Evolutionary conservation across 495 filamentous ascomycete species (phyloP), one percentile per base, ranked within the genome.

Genomic region (Daldinia bambusicola): DNA sequence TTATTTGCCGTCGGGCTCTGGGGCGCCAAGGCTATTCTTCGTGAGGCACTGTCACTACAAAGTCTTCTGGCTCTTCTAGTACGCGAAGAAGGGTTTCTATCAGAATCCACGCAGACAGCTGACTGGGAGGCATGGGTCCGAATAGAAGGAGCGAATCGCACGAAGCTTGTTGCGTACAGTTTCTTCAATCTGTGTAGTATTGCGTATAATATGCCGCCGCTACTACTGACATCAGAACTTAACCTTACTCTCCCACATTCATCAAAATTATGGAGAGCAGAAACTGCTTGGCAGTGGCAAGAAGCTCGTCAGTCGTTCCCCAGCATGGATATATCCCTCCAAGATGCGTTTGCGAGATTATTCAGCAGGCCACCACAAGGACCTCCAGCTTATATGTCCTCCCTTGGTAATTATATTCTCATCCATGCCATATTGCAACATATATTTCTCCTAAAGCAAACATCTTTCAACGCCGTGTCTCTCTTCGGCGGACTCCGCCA

Each of bases 371-470:
- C 80, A 0, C 72, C 80, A 1, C 84, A 86, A 61, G 79, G 77
- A 14, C 81, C 84, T 13, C 84, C 83, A 3, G 78, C 86, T 7
- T 84, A 85, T 67, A 82, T 78, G 74, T 89, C 89, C 7, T 88
- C 89, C 0, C 80, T 91, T 0, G 89, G 89, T 14, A 89, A 88
- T 66, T 91, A 91, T 66, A 84, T 89, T 5, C 83, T 92, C 4
- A 90, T 92, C 38, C 86, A 90, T 67, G 89, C 88, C 0, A 77
- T 92, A 57, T 83, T 91, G 13, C 90, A 92, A 67, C 87, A 90
- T 51, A 91, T 92, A 30, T 92, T 88, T 76, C 63, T 90, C 14
- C 80, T 89, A 37, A 89, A 89, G 53, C 87, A 92, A 66, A 85
- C 87, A 4, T 85, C 83, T 0, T 80, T 82, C 26, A 80, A 79